Percentiles rank a stretch among this genome's conserved stretches.
Conservation (phyloP, 2,329 filamentous ascomycete genomes). For the Talaromyces sp. region DNA sequence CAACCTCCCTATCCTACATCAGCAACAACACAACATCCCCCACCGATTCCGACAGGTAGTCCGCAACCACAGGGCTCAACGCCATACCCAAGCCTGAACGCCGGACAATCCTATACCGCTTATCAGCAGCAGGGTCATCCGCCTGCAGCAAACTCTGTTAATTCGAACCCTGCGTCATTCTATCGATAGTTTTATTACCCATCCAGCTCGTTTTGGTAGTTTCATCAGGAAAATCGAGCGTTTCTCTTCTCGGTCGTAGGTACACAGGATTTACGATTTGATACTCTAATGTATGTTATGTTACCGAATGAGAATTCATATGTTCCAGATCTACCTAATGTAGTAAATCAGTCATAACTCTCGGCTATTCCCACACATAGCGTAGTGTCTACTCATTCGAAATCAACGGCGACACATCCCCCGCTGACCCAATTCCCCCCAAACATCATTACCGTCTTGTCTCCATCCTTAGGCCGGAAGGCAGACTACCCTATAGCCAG, state of each 20-base stretch:
- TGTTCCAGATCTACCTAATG: not conserved
- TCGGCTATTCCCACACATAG: not conserved
- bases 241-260: not conserved
- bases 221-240: not conserved
- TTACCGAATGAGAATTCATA: not conserved
- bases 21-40: constrained; percentile 28
- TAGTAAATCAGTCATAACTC: not conserved
- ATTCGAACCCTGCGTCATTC: constrained; percentile 38
- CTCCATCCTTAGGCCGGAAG: not conserved
- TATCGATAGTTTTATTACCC: constrained; percentile 31
- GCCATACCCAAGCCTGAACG: constrained; percentile 34
- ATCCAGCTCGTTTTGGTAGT: not conserved
- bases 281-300: not conserved
- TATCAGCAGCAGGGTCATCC: constrained; percentile 30
- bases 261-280: not conserved
- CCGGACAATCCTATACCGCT: constrained; percentile 33
- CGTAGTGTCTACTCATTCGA: not conserved
- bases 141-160: constrained; percentile 25
- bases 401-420: not conserved
- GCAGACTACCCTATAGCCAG: not conserved
- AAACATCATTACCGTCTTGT: not conserved
- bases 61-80: constrained; percentile 23
- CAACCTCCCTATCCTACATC: constrained; percentile 33
- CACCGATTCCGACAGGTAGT: constrained; percentile 32
- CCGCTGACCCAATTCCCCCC: not conserved